Evolutionary conservation across 371 early-diverging fungal species (phyloP).

Genomic region (Lichtheimia ornata): DNA sequence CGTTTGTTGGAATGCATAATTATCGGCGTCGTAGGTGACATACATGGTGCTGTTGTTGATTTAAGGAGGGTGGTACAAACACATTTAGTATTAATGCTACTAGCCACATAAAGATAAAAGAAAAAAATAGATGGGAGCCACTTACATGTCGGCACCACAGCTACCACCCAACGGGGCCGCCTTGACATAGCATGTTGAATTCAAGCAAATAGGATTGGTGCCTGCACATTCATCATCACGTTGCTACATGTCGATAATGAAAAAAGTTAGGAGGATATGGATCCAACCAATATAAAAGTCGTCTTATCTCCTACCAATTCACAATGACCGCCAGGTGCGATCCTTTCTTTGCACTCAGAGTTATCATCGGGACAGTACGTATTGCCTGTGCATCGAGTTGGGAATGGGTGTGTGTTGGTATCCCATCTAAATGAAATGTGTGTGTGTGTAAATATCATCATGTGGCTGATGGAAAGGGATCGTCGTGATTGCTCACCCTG

Average conservation of each 20-base stretch:
- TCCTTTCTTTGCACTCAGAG: slow-evolving; percentile 27
- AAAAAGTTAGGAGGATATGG: too few species aligned
- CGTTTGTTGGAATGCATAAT: slow-evolving; percentile 28
- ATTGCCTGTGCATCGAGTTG: slow-evolving; percentile 29
- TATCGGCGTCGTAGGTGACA: slow-evolving; percentile 30
- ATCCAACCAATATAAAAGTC: neutral
- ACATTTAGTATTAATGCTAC: too few species aligned
- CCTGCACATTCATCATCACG: slow-evolving; percentile 50
- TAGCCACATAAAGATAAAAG: neutral
- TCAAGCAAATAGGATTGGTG: slow-evolving; percentile 38
- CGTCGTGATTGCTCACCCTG: slow-evolving; percentile 28
- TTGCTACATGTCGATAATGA: slow-evolving; percentile 25
- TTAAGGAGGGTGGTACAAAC: too few species aligned
- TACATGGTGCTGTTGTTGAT: slow-evolving; percentile 25
- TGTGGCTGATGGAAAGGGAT: too few species aligned
- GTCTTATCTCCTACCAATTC: slow-evolving; percentile 25
- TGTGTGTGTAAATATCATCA: neutral
- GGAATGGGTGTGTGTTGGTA: slow-evolving; percentile 24
- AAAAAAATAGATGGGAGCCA: slow-evolving; percentile 1
- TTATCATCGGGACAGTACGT: slow-evolving; percentile 47
- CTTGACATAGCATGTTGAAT: slow-evolving; percentile 44
- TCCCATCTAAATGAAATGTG: slow-evolving; percentile 29
- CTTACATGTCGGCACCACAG: slow-evolving; percentile 49
- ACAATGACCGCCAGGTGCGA: slow-evolving; percentile 33
- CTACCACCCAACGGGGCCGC: slow-evolving; percentile 41